These are phyloP conservation scores for Mucor racemosus DNA, from an alignment of 371 early-diverging fungal genomes.

Conservation along the genomic window DNA sequence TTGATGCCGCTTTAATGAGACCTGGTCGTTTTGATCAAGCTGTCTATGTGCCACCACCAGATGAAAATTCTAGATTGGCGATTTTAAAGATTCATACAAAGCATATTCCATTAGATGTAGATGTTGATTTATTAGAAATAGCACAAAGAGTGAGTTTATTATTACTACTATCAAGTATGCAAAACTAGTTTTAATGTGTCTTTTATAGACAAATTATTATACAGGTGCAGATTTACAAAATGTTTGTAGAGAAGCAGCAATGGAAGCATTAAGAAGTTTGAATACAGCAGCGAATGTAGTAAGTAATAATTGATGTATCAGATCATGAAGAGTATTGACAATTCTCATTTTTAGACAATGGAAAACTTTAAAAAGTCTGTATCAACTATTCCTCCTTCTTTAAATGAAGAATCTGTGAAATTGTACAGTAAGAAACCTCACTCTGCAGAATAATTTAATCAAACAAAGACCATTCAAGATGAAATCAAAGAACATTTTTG, in stretches of 20 bases:
- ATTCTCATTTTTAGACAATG: conserved; percentile 18
- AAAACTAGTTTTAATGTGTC: neutral
- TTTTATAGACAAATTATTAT: conserved; percentile 75
- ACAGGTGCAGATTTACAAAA: conserved; percentile 98
- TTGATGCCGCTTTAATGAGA: conserved; percentile 93
- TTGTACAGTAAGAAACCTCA: conserved; percentile 28
- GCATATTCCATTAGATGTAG: conserved; percentile 70
- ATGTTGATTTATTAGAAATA: conserved; percentile 74
- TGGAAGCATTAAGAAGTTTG: conserved; percentile 76
- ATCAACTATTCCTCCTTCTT: conserved; percentile 25
- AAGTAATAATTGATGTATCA: conserved; percentile 5
- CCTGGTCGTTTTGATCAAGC: conserved; percentile 96
- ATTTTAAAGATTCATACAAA: conserved; percentile 89
- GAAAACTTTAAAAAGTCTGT: conserved; percentile 21
- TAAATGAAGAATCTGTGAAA: conserved; percentile 20
- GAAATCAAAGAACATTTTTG: no score
- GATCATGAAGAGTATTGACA: neutral
- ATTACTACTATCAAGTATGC: no score
- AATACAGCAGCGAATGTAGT: conserved; percentile 51
- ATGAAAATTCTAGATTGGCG: conserved; percentile 73
- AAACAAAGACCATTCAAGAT: no score
- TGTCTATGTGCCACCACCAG: conserved; percentile 94
- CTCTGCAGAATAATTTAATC: conserved; percentile 6
- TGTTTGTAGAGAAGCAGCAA: conserved; percentile 95
- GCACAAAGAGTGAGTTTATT: conserved; percentile 64